Conservation (phyloP, 495 filamentous ascomycete species). For the Talaromyces wortmannii region DNA sequence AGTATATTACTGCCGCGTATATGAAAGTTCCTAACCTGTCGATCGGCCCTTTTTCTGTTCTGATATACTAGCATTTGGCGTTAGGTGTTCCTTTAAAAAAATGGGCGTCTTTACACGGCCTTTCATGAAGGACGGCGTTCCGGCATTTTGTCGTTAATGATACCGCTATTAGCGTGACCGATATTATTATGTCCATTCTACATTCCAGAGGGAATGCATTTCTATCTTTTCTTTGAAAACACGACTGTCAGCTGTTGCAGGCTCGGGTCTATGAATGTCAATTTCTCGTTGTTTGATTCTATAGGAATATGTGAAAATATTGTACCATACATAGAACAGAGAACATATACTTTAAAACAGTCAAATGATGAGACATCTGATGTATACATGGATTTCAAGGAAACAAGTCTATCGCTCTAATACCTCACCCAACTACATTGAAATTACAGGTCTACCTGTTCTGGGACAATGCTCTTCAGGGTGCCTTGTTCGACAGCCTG, state of each 20-base stretch:
- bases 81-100: conserved; percentile 4
- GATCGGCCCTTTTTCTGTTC: neutral
- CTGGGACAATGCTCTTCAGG: conserved; percentile 50
- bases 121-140: conserved; percentile 1
- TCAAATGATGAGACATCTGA: no score
- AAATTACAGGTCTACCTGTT: conserved; percentile 44
- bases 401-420: no score
- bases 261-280: no score
- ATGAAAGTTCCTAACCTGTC: neutral
- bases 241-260: no score
- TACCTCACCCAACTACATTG: neutral
- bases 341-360: no score
- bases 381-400: no score
- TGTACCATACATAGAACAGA: no score
- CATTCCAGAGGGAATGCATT: neutral
- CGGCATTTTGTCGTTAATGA: conserved; percentile 8
- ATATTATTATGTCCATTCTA: neutral
- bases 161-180: conserved; percentile 5
- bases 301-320: no score
- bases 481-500: conserved; percentile 46
- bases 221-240: no score
- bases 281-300: no score
- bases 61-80: conserved; percentile 1
- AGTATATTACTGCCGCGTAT: conserved; percentile 1
- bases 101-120: neutral